A percentile compares a stretch with the other conserved stretches of the same genome.
Conservation (phyloP, 768 basidiomycete genomes). For the Termitomyces sp. region DNA sequence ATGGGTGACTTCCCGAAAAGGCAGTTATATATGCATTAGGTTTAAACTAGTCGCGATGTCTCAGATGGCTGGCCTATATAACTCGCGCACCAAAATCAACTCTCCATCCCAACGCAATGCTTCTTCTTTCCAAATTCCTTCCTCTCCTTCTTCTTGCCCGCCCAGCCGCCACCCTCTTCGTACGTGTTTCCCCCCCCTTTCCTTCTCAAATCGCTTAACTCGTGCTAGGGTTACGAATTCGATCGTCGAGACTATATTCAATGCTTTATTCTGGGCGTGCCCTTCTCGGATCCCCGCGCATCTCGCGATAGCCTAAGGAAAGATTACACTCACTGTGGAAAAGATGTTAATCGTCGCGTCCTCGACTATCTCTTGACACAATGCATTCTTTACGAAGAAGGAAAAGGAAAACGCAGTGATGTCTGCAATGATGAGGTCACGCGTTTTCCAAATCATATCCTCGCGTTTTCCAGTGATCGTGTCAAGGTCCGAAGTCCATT, state of each 20-base stretch:
- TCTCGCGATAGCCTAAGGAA: conserved; percentile 8
- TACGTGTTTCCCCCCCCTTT: not conserved
- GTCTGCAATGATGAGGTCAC: conserved; percentile 9
- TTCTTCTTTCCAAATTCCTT: conserved; percentile 4
- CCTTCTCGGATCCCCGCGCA: conserved; percentile 7
- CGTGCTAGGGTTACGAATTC: conserved; percentile 3
- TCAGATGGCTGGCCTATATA: conserved; percentile 8
- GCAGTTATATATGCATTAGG: not conserved
- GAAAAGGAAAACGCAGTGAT: conserved; percentile 2
- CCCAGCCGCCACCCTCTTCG: conserved; percentile 2
- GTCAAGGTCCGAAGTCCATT: conserved; percentile 1
- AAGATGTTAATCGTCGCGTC: conserved; percentile 9
- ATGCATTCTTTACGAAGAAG: conserved; percentile 8
- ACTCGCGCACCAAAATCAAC: not conserved
- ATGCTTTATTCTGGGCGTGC: conserved; percentile 11
- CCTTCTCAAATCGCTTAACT: not conserved
- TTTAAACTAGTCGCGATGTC: conserved; percentile 1
- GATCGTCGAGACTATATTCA: not conserved
- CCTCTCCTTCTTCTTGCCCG: conserved; percentile 9
- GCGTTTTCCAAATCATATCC: conserved; percentile 9
- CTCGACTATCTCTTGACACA: conserved; percentile 13
- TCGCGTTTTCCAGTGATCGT: conserved; percentile 8
- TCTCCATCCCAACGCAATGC: not conserved
- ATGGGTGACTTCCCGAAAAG: not conserved
- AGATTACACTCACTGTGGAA: conserved; percentile 9